Evolutionary conservation across 805 yeast species (phyloP), one percentile per base, ranked within the genome.

Genomic region (Lachancea fermentati): DNA sequence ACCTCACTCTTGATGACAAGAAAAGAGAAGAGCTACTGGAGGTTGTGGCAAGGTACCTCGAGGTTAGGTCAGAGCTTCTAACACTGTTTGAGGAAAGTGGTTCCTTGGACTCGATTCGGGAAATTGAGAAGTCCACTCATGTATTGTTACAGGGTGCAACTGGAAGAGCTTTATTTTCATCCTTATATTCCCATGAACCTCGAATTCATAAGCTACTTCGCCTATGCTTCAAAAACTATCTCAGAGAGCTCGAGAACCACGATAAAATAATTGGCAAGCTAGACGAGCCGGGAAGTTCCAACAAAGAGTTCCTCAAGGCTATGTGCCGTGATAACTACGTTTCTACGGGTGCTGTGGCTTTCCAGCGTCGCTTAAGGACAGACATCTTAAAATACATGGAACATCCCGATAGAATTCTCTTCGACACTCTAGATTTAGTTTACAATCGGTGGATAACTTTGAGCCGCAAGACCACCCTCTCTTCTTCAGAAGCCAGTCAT

Each of bases 311-410:
- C 17, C 69, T 70, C 31, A 47, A 49, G 7, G 65, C 68, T 3
- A 64, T 85, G 34, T 60, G 74, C 2, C 60, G 73, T 5, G 88
- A 81, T 45, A 73, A 69, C 16, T 63, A 65, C 16, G 73, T 79
- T 1, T 74, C 81, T 30, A 78, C 85, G 1, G 89, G 93, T 19
- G 71, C 79, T 15, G 79, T 81, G 19, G 88, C 94, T 0, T 68
- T 83, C 26, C 88, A 84, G 52, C 82, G 83, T 54, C 73, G 78
- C 43, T 61, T 83, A 38, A 69, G 84, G 54, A 72, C 63, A 32
- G 65, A 60, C 37, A 50, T 69, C 14, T 47, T 51, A 38, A 56
- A 47, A 39, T 35, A 44, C 41, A 43, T 55, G 16, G 51, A 38
- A 19, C 44, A 33, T 30, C 62, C 60, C 4, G 57, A 59, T 24